Percentiles rank a stretch among this genome's conserved stretches.
Conservation (phyloP, 2,329 filamentous ascomycete species). For the Cercospora janseana region DNA sequence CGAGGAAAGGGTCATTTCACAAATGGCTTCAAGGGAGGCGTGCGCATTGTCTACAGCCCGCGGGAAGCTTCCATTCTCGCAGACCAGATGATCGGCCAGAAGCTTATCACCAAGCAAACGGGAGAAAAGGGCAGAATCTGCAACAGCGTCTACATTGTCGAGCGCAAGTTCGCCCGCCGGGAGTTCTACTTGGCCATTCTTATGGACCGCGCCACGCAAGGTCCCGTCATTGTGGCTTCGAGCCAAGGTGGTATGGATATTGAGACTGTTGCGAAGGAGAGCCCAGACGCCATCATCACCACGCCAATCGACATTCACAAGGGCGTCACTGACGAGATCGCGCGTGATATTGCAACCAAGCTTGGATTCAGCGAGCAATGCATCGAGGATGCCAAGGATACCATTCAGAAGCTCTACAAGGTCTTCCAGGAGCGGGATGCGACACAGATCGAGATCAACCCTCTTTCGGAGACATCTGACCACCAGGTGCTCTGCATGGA, state of each 20-base stretch:
- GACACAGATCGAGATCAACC: conserved; percentile 99
- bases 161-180: conserved; percentile 98
- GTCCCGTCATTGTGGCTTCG: conserved; percentile 93
- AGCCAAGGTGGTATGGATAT: conserved; percentile 99
- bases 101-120: conserved; percentile 99
- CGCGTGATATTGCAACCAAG: conserved; percentile 81
- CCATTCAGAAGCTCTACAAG: conserved; percentile 98
- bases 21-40: conserved; percentile 98
- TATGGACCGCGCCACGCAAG: conserved; percentile 91
- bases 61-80: conserved; percentile 96
- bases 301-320: conserved; percentile 90
- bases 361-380: conserved; percentile 98
- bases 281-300: conserved; percentile 90
- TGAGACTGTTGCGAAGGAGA: conserved; percentile 96
- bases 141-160: conserved; percentile 97
- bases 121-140: conserved; percentile 89
- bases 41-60: conserved; percentile 97
- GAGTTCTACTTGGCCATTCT: conserved; percentile 99
- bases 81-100: conserved; percentile 99
- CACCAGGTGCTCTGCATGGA: conserved; percentile 99
- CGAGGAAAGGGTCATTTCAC: conserved; percentile 97
- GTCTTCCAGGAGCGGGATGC: conserved; percentile 98
- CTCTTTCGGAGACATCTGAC: conserved; percentile 94
- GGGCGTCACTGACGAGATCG: conserved; percentile 94
- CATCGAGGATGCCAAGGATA: conserved; percentile 90